Evolutionary conservation across 108 stramenopile genomes (phyloP), one percentile per base, ranked within the genome.

Genomic region (Nannochloropsis salina): DNA sequence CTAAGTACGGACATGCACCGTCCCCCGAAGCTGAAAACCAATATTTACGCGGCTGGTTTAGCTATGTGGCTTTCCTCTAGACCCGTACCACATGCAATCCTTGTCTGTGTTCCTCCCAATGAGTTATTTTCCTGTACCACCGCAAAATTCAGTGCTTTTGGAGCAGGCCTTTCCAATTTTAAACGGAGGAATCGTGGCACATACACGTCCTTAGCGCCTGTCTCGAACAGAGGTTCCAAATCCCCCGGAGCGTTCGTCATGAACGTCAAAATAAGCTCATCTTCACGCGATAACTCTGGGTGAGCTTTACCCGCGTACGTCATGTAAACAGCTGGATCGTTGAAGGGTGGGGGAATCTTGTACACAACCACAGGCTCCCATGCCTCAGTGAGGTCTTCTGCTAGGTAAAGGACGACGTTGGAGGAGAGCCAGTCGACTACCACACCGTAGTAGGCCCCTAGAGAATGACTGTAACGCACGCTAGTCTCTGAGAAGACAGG

Each of bases 231-330:
- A 15, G 61, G 61, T n/a, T 74, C 61, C 61, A 74, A 74, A n/a
- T 74, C 61, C 15, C 61, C 61, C 15, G 61, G 61, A 2, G 61
- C 61, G n/a, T 74, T 74, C 15, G 61, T 74, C 61, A 74, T 74
- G 61, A 74, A 74, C 0, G 61, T 74, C 61, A 74, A 6, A 74
- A 74, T 74, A n/a, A 74, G 15, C 61, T 74, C 61, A 74, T 74
- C n/a, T 8, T 74, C 61, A 1, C 61, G 15, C n/a, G 61, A 15
- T 2, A 74, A n/a, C 61, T 74, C 61, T n/a, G 61, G 61, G 61
- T 74, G 61, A n/a, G 61, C 61, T n/a, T 74, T 74, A n/a, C 61
- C 61, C 20, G 61, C 61, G 61, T 74, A 74, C 61, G 61, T 74
- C 61, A 74, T 4, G 8, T 74, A 74, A 74, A 74, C 61, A 74